These are phyloP conservation scores for Colletotrichum acutatum DNA, from an alignment of 2,329 filamentous ascomycete species.

Conservation along the genomic window DNA sequence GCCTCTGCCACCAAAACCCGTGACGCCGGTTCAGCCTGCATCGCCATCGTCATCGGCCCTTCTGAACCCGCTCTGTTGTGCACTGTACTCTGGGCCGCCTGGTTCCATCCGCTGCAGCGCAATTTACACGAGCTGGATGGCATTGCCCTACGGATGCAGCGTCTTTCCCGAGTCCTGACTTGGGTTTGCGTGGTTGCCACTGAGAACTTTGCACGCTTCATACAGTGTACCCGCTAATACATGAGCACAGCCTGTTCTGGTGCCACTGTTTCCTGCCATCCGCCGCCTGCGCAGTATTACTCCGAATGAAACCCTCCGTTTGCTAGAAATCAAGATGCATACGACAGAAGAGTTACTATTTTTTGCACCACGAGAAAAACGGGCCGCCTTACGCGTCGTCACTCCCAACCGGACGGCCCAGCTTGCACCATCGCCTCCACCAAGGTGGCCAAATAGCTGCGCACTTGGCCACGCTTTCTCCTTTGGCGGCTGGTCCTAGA, in stretches of 20 bases:
- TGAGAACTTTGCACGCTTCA: neutral
- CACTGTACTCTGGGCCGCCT: neutral
- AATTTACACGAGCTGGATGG: neutral
- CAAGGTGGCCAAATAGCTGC: neutral
- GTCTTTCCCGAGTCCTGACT: neutral
- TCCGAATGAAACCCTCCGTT: constrained; percentile 27
- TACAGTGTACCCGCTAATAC: constrained; percentile 13
- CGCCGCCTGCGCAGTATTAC: neutral
- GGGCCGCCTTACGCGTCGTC: constrained; percentile 33
- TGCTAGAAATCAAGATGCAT: constrained; percentile 11
- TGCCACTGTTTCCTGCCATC: constrained; percentile 22
- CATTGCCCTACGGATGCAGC: neutral
- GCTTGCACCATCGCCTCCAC: neutral
- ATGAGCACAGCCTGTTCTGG: constrained; percentile 23
- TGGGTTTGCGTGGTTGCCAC: neutral
- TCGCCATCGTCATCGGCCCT: constrained; percentile 17
- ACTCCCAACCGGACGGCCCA: neutral
- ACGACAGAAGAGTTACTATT: constrained; percentile 22
- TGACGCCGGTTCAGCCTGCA: constrained; percentile 16
- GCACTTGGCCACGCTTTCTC: neutral
- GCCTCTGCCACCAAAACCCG: neutral
- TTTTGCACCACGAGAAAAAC: constrained; percentile 30
- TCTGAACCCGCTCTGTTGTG: neutral
- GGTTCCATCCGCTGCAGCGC: neutral
- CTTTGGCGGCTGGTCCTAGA: neutral